Percentiles rank a stretch among this genome's conserved stretches.
These are phyloP conservation scores for Anethum foeniculum DNA, from an alignment of 140 eudicot genomes.

Conservation along the genomic window DNA sequence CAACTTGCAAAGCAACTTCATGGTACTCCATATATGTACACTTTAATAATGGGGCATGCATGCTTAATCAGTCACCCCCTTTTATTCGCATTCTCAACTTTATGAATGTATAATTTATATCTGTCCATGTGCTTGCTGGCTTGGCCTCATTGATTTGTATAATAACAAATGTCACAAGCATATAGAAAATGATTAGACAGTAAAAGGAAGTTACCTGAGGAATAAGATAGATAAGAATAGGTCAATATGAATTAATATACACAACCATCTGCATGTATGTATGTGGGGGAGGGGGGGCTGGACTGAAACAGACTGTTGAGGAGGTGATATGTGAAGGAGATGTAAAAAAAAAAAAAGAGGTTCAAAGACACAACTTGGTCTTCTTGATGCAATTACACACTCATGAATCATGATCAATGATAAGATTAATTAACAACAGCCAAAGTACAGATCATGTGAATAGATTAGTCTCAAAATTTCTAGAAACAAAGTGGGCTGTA, in stretches of 20 bases:
- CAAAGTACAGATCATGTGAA: not conserved
- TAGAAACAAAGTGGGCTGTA: not conserved
- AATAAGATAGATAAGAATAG: not conserved
- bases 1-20: not conserved
- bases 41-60: slow-evolving; percentile 3
- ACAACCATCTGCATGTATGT: not conserved
- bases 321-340: too few species aligned
- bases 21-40: not conserved
- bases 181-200: not conserved
- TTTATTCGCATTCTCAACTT: not conserved
- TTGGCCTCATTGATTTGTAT: not conserved
- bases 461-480: not conserved
- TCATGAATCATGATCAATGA: not conserved
- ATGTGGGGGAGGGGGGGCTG: not conserved
- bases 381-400: not conserved
- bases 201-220: not conserved
- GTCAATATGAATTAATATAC: not conserved
- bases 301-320: too few species aligned
- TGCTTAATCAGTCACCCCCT: not conserved
- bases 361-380: not conserved
- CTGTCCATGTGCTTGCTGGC: slow-evolving; percentile 9
- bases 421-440: not conserved
- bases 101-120: not conserved
- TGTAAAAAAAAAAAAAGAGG: not conserved
- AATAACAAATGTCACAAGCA: not conserved